Conservation (phyloP, 257 asterid genomes). For the Apocynum venetum region DNA sequence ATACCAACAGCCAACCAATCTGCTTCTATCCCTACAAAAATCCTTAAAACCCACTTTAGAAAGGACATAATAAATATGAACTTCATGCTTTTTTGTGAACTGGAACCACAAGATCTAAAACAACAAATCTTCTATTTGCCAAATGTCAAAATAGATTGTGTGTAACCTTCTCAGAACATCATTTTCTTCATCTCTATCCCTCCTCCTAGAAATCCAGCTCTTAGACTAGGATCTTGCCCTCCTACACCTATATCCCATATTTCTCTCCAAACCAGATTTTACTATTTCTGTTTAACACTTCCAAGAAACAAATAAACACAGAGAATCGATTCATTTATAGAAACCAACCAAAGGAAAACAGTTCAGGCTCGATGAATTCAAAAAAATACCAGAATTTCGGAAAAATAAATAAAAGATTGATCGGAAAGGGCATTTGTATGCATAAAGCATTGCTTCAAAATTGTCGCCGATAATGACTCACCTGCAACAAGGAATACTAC, state of each 20-base stretch:
- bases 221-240: no score
- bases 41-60: neutral
- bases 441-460: neutral
- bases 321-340: neutral
- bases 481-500: constrained; percentile 69
- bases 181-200: neutral
- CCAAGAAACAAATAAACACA: neutral
- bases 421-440: neutral
- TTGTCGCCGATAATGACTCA: constrained; percentile 17
- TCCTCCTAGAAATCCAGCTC: no score
- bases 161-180: neutral
- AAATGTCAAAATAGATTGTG: neutral
- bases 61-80: neutral
- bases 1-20: neutral
- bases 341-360: neutral
- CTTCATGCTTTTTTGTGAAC: neutral
- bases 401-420: neutral
- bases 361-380: neutral
- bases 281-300: neutral
- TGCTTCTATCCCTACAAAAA: no score
- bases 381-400: neutral
- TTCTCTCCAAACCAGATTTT: neutral
- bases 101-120: neutral
- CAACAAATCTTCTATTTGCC: neutral
- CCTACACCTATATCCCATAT: no score